Conservation (phyloP, 106 monocot genomes). For the Agapanthus africanus region DNA sequence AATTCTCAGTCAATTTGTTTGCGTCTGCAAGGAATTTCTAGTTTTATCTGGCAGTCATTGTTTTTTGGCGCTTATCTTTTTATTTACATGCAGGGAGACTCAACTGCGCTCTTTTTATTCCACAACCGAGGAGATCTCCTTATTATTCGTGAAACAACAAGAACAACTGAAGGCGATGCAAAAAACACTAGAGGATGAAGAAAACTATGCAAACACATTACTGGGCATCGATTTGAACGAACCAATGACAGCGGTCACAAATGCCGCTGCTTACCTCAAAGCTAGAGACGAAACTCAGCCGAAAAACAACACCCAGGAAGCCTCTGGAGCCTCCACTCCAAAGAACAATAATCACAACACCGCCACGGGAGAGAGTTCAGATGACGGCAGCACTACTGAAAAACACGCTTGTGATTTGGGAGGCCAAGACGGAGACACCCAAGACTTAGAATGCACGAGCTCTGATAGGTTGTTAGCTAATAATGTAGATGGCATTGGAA, state of each 20-base stretch:
- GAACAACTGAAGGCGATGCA: conserved; percentile 99
- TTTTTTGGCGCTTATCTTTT: not conserved
- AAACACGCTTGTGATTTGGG: conserved; percentile 41
- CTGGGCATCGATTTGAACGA: conserved; percentile 31
- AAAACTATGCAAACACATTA: conserved; percentile 55
- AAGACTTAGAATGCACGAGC: conserved; percentile 63
- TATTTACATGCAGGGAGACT: conserved; percentile 57
- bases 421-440: conserved; percentile 54
- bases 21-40: not conserved
- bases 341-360: conserved; percentile 19
- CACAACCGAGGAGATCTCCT: conserved; percentile 88
- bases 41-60: not conserved
- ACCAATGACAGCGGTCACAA: conserved; percentile 4
- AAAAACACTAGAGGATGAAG: conserved; percentile 86
- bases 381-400: conserved; percentile 35
- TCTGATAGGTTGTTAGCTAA: conserved; percentile 20
- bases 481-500: conserved; percentile 38
- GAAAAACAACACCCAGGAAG: conserved; percentile 16
- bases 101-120: conserved; percentile 95
- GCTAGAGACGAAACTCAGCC: not conserved
- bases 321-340: conserved; percentile 25
- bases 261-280: not conserved
- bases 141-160: conserved; percentile 85
- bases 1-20: not conserved
- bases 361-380: conserved; percentile 1